Evolutionary conservation across 495 filamentous ascomycete genomes (phyloP).

Genomic region (Tuber microsphaerosporum): DNA sequence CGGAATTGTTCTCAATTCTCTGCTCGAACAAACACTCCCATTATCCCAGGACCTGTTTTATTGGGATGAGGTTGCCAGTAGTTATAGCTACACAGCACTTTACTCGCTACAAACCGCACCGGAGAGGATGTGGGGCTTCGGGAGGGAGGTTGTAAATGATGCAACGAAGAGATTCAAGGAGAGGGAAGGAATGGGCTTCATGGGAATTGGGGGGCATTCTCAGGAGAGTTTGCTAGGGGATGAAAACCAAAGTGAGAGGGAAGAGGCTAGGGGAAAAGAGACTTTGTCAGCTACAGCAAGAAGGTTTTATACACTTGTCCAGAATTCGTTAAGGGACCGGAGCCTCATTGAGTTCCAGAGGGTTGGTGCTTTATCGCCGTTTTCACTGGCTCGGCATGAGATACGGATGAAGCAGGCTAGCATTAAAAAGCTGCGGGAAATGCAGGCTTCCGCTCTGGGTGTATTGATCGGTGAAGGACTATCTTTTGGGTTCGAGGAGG

Average conservation of each 20-base stretch:
- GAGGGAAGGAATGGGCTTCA: conserved; percentile 40
- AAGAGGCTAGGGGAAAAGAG: conserved; percentile 23
- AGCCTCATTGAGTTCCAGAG: conserved; percentile 50
- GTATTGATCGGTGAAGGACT: conserved; percentile 77
- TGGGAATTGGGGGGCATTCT: conserved; percentile 20
- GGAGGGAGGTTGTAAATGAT: conserved; percentile 56
- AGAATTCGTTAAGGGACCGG: conserved; percentile 58
- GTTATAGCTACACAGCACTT: conserved; percentile 60
- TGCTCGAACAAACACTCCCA: conserved; percentile 73
- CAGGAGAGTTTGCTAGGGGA: conserved; percentile 11
- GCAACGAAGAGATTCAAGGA: conserved; percentile 48
- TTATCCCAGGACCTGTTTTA: conserved; percentile 81
- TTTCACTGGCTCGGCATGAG: conserved; percentile 62
- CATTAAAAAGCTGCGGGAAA: conserved; percentile 60
- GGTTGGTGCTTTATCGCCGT: conserved; percentile 57
- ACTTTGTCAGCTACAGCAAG: conserved; percentile 54
- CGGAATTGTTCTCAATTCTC: conserved; percentile 61
- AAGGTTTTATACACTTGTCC: conserved; percentile 73
- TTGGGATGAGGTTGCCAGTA: conserved; percentile 78
- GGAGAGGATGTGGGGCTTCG: conserved; percentile 59
- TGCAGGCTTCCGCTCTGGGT: conserved; percentile 79
- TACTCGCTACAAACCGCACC: conserved; percentile 82
- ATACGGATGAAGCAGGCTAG: conserved; percentile 60
- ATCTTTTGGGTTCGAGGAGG: conserved; percentile 51
- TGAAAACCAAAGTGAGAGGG: neutral